Percentiles rank a stretch among this genome's conserved stretches.
These are phyloP conservation scores for Naganishia vaughanmartiniae DNA, from an alignment of 768 basidiomycete genomes.

Conservation along the genomic window DNA sequence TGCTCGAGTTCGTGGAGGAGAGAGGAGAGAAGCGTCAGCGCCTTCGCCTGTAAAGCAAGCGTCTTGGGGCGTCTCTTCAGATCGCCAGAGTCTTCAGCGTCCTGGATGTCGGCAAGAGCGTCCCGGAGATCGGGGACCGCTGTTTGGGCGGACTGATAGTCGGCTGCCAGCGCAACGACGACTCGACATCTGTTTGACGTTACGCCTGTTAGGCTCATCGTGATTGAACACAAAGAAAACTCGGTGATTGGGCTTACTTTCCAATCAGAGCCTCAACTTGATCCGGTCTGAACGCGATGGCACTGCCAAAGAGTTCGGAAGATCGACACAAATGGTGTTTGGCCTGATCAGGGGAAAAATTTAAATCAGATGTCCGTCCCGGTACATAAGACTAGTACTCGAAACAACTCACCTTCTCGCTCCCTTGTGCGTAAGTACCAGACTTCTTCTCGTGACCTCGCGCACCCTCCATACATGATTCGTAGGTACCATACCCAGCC, in stretches of 20 bases:
- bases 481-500: slow-evolving; percentile 36
- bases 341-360: slow-evolving; percentile 30
- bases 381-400: neutral
- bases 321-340: slow-evolving; percentile 49
- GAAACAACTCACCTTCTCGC: slow-evolving; percentile 36
- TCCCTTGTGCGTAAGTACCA: slow-evolving; percentile 42
- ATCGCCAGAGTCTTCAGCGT: slow-evolving; percentile 37
- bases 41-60: slow-evolving; percentile 39
- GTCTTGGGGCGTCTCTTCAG: slow-evolving; percentile 33
- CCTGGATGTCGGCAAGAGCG: slow-evolving; percentile 35
- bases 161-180: slow-evolving; percentile 42
- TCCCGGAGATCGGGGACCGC: slow-evolving; percentile 40
- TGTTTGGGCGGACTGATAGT: slow-evolving; percentile 41
- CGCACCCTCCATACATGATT: slow-evolving; percentile 47
- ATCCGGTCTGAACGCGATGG: slow-evolving; percentile 37
- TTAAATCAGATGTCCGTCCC: neutral
- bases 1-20: slow-evolving; percentile 44
- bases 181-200: slow-evolving; percentile 36
- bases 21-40: slow-evolving; percentile 40
- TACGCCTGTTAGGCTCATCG: no score
- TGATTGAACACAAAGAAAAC: neutral
- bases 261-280: slow-evolving; percentile 43
- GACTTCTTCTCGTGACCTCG: slow-evolving; percentile 47
- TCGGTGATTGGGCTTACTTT: slow-evolving; percentile 26
- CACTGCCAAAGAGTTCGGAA: slow-evolving; percentile 42